Evolutionary conservation across 2,329 filamentous ascomycete genomes (phyloP).

Genomic region (Botryotinia convoluta): DNA sequence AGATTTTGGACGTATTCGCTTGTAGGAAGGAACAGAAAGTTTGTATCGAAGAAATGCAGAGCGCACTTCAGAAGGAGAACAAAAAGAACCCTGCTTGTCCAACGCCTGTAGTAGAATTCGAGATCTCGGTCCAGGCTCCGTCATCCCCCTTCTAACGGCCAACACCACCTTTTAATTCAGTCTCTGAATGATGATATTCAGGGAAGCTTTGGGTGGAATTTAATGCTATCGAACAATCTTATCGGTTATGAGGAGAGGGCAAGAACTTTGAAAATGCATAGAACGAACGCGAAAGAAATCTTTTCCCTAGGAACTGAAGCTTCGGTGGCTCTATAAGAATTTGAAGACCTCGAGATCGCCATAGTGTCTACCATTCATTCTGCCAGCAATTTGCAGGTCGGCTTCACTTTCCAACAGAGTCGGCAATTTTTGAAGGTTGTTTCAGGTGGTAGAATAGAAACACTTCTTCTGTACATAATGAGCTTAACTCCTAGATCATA

Average conservation of each 20-base stretch:
- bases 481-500: not conserved
- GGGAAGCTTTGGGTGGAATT: not conserved
- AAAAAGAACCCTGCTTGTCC: not conserved
- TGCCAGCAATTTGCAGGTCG: not conserved
- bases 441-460: not conserved
- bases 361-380: not conserved
- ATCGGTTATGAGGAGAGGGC: not conserved
- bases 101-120: not conserved
- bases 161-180: fast-evolving
- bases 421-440: no score
- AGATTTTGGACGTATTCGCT: not conserved
- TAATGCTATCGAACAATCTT: not conserved
- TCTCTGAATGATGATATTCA: not conserved
- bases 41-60: not conserved
- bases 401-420: not conserved
- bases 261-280: not conserved
- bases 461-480: not conserved
- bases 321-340: not conserved
- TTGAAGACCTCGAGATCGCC: not conserved
- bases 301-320: not conserved
- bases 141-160: not conserved
- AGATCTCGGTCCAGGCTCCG: not conserved
- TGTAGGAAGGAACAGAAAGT: not conserved
- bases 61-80: not conserved
- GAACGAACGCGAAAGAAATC: not conserved